Evolutionary conservation across 768 basidiomycete genomes (phyloP), one percentile per base, ranked within the genome.

Genomic region (Strobilomyces confusus): DNA sequence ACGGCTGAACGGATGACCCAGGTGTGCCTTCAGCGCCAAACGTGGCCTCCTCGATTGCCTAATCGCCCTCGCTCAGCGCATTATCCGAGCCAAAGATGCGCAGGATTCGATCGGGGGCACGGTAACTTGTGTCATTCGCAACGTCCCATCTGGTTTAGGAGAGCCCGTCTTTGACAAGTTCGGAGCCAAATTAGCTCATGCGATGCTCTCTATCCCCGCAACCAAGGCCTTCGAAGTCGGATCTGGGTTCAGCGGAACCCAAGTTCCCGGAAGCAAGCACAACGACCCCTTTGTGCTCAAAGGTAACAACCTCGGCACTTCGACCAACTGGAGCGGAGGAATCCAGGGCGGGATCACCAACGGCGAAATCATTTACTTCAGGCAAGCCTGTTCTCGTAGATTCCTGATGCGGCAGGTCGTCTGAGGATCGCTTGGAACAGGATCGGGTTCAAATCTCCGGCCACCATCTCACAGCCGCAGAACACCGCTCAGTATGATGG

Each of bases 81-180:
- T 99, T 69, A 77, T 97, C 59, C 87, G 89, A 49, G 93, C 97
- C 33, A 98, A 98, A 71, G 86, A 92, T 19, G 79, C 83, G 2
- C 75, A 82, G 50, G 97, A 99, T 75, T 98, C 95, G 4, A 95
- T 99, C 58, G 97, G 97, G 47, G 97, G 97, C n/a, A 95, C 92
- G 3, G 84, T 98, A 49, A 98, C 93, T 52, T 98, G 97, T 68
- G 91, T 98, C 36, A 89, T 99, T 61, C 89, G 95, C 41, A 84
- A 86, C 51, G 84, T 87, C 2, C 97, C 97, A 43, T 74, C 86
- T 19, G 97, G 97, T 9, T 82, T 98, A 26, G 97, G 97, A 46
- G 97, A 98, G 71, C 97, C 97, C 49, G 89, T 92, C 47, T 98
- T 99, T 71, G 95, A 99, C 81, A 98, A 98, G 73, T 87, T 98